Evolutionary conservation across 768 basidiomycete genomes (phyloP), one percentile per base, ranked within the genome.

Genomic region (Kwoniella heveanensis): DNA sequence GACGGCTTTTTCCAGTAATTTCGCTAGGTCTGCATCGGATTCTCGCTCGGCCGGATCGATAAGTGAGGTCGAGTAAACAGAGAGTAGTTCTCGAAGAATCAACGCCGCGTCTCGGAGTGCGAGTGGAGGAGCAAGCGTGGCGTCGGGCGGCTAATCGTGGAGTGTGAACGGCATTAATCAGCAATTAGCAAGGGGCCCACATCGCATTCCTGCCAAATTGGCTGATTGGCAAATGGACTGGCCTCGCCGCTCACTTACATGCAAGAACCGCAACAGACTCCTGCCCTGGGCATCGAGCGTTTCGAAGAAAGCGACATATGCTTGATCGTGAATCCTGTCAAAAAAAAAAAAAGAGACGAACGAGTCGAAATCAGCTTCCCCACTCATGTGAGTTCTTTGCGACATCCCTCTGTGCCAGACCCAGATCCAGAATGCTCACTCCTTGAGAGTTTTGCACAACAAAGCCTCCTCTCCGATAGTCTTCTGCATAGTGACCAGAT

Each of bases 391-490:
- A n/a, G n/a, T n/a, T n/a, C n/a, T n/a, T n/a, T n/a, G n/a, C n/a
- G n/a, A n/a, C n/a, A n/a, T n/a, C n/a, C n/a, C n/a, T n/a, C n/a
- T n/a, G n/a, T n/a, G n/a, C n/a, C n/a, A n/a, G n/a, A n/a, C n/a
- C n/a, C n/a, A n/a, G n/a, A n/a, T n/a, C 32, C 24, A 46, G 1
- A 15, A 26, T 0, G 69, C 88, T 54, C 69, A 95, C 92, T 96
- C 92, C 66, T 87, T 83, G 27, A 98, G 82, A 0, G 90, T 88
- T 60, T 82, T 84, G 0, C 89, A 88, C 57, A 98, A 82, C 49
- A 90, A 62, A 1, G 94, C 91, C 2, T 89, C 83, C n/a, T 86
- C 84, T 0, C 96, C 96, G 47, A 97, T 88, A 1, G 94, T 97
- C 52, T 91, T 85, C 54, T 86, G 85, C 92, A 99, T 96, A 4